These are phyloP conservation scores for Microdochium nivale DNA, from an alignment of 2,329 filamentous ascomycete genomes.

Conservation along the genomic window DNA sequence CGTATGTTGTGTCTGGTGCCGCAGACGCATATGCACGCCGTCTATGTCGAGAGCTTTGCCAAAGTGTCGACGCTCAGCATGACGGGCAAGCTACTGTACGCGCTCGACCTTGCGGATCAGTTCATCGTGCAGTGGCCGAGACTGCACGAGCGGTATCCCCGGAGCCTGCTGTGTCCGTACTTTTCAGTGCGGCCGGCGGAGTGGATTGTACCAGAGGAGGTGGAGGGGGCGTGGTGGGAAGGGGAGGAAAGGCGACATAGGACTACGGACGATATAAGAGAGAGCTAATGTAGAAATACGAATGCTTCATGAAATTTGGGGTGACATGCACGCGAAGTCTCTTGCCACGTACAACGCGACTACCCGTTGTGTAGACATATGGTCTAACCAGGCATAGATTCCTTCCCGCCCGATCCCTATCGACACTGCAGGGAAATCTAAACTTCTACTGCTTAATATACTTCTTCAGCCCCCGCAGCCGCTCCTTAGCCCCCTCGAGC, in stretches of 20 bases:
- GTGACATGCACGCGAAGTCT: too few species aligned
- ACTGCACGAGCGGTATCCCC: constrained; percentile 24
- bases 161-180: neutral
- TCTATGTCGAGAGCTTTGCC: constrained; percentile 93
- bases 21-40: constrained; percentile 53
- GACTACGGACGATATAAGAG: too few species aligned
- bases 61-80: constrained; percentile 74
- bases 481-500: constrained; percentile 68
- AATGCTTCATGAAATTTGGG: too few species aligned
- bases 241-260: neutral
- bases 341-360: too few species aligned
- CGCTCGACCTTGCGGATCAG: constrained; percentile 57
- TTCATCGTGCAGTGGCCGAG: constrained; percentile 76
- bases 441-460: constrained; percentile 41
- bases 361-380: too few species aligned
- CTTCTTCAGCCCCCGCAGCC: constrained; percentile 63
- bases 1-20: constrained; percentile 37
- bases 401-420: too few species aligned
- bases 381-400: too few species aligned
- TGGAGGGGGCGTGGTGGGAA: neutral
- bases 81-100: constrained; percentile 68
- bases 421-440: too few species aligned
- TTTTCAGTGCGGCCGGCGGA: neutral
- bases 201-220: neutral
- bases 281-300: too few species aligned